Conservation (phyloP, 2,329 filamentous ascomycete genomes). For the Drechslerella stenobrocha region DNA sequence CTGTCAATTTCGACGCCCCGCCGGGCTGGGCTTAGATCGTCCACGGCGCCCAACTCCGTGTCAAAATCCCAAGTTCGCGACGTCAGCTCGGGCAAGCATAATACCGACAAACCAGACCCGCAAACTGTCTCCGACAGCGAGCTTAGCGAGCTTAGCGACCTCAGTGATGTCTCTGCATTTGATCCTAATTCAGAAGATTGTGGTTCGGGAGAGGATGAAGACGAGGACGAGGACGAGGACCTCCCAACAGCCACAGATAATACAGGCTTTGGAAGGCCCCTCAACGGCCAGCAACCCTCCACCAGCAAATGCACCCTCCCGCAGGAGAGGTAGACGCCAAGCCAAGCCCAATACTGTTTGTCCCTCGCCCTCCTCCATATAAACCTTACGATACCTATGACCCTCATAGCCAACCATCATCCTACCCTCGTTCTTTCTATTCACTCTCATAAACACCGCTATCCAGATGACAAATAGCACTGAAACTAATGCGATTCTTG, state of each 20-base stretch:
- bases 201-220: conserved; percentile 41
- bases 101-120: not conserved
- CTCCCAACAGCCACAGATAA: conserved; percentile 7
- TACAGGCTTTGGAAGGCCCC: not conserved
- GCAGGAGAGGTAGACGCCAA: conserved; percentile 5
- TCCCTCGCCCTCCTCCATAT: conserved; percentile 9
- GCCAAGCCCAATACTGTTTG: conserved; percentile 50
- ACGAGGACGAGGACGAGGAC: conserved; percentile 12
- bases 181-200: conserved; percentile 6
- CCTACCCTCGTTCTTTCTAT: conserved; percentile 17
- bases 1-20: not conserved
- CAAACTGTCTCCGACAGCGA: not conserved
- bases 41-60: conserved; percentile 1
- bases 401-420: conserved; percentile 4
- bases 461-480: conserved; percentile 52
- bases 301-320: not conserved
- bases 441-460: conserved; percentile 46
- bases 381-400: not conserved
- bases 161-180: conserved; percentile 4
- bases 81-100: not conserved
- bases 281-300: not conserved
- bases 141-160: conserved; percentile 6
- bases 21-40: conserved; percentile 22
- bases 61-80: not conserved
- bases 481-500: conserved; percentile 40